A percentile compares a stretch with the other conserved stretches of the same genome.
phyloP scores from a whole-genome alignment of 2,329 filamentous ascomycete genomes.

The Fusarium setosum region DNA sequence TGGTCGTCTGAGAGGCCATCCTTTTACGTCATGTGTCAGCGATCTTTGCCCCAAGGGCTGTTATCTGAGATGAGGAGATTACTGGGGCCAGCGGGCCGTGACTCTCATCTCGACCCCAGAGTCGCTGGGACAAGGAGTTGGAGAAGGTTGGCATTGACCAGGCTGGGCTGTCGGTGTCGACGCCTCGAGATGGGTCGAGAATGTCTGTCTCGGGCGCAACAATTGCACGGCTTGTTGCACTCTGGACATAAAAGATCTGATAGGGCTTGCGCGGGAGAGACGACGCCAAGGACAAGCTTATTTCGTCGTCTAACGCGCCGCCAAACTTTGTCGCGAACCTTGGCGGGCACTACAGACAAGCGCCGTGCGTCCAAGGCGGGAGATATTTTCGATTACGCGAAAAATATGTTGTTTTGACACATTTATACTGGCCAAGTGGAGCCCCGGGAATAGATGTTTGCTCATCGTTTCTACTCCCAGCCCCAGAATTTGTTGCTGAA shows the following conservation, averaged over 20 bases:
- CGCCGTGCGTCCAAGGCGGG: background rate
- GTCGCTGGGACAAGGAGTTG: background rate
- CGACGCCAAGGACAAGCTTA: slow-evolving; percentile 23
- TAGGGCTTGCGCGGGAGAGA: no score
- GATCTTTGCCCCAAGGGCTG: slow-evolving; percentile 28
- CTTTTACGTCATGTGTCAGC: slow-evolving; percentile 35
- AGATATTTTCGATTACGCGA: slow-evolving; percentile 32
- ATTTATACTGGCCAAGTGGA: slow-evolving; percentile 26
- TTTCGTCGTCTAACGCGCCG: background rate
- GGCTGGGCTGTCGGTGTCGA: no score
- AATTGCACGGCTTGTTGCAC: background rate
- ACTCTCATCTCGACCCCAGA: background rate
- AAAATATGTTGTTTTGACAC: slow-evolving; percentile 34
- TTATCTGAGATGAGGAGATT: slow-evolving; percentile 2
- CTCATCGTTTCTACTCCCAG: background rate
- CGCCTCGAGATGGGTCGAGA: background rate
- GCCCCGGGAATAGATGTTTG: slow-evolving; percentile 10
- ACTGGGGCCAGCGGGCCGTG: background rate
- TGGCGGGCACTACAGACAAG: slow-evolving; percentile 1
- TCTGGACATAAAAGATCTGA: no score
- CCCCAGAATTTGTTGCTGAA: slow-evolving; percentile 10
- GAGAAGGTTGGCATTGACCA: background rate
- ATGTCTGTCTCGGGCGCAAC: background rate
- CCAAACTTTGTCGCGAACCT: background rate
- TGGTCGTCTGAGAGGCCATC: slow-evolving; percentile 5